Evolutionary conservation across 257 asterid genomes (phyloP), one percentile per base, ranked within the genome.

Genomic region (Penstemon newberryi): DNA sequence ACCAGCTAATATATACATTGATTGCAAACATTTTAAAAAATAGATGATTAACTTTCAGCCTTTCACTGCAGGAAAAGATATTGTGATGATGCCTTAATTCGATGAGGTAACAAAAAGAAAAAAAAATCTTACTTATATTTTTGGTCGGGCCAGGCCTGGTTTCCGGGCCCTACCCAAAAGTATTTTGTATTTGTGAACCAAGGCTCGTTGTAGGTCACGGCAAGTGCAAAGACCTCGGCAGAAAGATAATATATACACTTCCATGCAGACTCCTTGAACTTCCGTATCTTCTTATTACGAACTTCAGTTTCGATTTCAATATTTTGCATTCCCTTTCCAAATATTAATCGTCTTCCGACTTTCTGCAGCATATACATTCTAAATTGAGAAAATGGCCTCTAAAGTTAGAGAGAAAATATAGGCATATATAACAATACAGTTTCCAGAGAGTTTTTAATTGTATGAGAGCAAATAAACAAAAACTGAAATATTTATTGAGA

Each of bases 231-330:
- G 45, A 86, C 43, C 81, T 94, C 99, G 6, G 96, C 98, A 8
- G 96, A 94, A 73, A 91, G 96, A 80, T 45, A 94, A 70, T 89
- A 94, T 63, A 94, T 72, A 46, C 90, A 94, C 76, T 91, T 94
- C 99, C 99, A 94, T 40, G 98, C 98, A 33, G 99, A 94, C 75
- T 91, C 98, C 81, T 89, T 89, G 90, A 94, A 94, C 81, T 94
- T 94, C 45, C 83, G 53, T 60, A 91, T 81, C 77, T 85, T 91
- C 87, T 87, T 94, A 69, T 77, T 83, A 42, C 74, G 78, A 36
- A 83, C 88, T 11, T 69, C 82, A n/a, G 81, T 80, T 76, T 82
- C 84, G 56, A 70, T 71, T 63, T 74, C 84, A 67, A 82, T 72
- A 56, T 49, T 71, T 82, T 81, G 82, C 70, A 53, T 75, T 60